Evolutionary conservation across 352 stramenopile species (phyloP), one percentile per base, ranked within the genome.

Genomic region (Phytophthora rubi): DNA sequence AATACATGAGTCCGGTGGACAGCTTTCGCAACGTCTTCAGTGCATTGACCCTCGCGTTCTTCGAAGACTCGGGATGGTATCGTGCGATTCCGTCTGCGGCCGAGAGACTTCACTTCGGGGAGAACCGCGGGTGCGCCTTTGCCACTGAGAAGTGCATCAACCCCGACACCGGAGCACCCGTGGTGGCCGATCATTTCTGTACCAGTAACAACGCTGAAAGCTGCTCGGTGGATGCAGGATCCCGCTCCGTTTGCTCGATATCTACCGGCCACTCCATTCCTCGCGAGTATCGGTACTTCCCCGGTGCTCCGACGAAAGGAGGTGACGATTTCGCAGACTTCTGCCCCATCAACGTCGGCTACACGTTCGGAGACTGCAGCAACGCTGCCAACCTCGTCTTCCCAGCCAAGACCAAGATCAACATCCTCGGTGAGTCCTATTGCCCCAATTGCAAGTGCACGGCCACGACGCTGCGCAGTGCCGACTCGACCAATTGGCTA

Each of bases 21-120:
- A 95, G 85, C 55, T 92, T 86, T 54, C 85, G 81, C 8, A 94
- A 95, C 51, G 73, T 91, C 0, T 76, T 90, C 33, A 93, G 85
- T 18, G 81, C 72, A 0, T 71, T 95, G 32, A 95, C 88, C 1
- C 71, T 95, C 21, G 86, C 88, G 1, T 95, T 91, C 47, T 94
- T 95, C 56, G 82, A 93, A 53, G 88, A 94, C 63, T 93, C 88
- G 7, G 88, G 88, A 0, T 94, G 88, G 88, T 95, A 95, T 68
- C 80, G 79, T 15, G 70, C 86, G 0, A 94, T 93, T 53, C 33
- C 66, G 4, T 80, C 73, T 13, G 73, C 68, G 33, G 77, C 77
- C 15, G 69, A 91, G 51, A 74, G 83, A 30, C 73, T 95, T 53
- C 75, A 89, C 62, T 95, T 92, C 68, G 88, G 88, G 10, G 78